Evolutionary conservation across 495 filamentous ascomycete species (phyloP).

Genomic region (Glutinoglossum americanum): DNA sequence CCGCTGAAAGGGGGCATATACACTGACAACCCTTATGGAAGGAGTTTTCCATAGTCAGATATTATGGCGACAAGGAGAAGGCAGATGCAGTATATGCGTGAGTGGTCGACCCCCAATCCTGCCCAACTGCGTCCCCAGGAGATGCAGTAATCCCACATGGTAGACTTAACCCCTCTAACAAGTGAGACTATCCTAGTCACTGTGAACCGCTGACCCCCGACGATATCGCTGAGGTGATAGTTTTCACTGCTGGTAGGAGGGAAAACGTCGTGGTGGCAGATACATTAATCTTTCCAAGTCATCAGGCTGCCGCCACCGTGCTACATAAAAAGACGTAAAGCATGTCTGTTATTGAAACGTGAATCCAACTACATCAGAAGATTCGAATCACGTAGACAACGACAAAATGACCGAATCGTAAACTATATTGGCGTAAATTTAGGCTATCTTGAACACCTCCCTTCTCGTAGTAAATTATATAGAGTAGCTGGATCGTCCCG

Average conservation of each 20-base stretch:
- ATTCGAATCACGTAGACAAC: too few species aligned
- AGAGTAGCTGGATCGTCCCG: too few species aligned
- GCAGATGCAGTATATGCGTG: slow-evolving; percentile 92
- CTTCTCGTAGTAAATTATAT: too few species aligned
- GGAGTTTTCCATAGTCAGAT: slow-evolving; percentile 89
- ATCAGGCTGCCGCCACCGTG: slow-evolving; percentile 43
- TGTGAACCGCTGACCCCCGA: slow-evolving; percentile 84
- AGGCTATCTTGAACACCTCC: too few species aligned
- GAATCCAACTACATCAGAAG: too few species aligned
- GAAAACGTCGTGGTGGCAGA: slow-evolving; percentile 96
- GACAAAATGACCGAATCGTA: too few species aligned
- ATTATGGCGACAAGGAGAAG: slow-evolving; percentile 79
- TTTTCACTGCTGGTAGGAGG: slow-evolving; percentile 68
- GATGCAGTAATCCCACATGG: too few species aligned
- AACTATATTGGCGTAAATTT: too few species aligned
- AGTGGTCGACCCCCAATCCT: slow-evolving; percentile 14
- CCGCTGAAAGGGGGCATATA: not conserved
- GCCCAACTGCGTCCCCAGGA: not conserved
- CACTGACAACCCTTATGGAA: slow-evolving; percentile 10
- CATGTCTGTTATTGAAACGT: not conserved
- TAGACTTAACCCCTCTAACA: not conserved
- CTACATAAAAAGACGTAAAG: slow-evolving; percentile 27
- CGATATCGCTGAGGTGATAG: slow-evolving; percentile 85
- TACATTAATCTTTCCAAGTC: slow-evolving; percentile 74
- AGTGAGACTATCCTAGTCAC: slow-evolving; percentile 26